phyloP scores from a whole-genome alignment of 1,139 yeast genomes.

The Lodderomyces orthopsilosis region DNA sequence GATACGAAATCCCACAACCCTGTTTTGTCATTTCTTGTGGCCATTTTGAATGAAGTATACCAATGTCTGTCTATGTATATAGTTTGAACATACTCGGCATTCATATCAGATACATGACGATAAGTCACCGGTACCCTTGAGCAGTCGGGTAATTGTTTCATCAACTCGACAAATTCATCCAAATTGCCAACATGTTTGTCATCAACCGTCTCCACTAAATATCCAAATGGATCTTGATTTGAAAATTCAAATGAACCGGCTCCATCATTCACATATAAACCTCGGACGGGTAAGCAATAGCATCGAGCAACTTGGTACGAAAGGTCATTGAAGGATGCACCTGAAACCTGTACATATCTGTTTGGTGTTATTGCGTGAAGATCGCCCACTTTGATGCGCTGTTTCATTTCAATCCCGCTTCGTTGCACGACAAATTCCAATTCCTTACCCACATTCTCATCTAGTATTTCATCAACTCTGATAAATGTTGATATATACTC shows the following conservation, averaged over 20 bases:
- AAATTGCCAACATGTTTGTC: slow-evolving; percentile 70
- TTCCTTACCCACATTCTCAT: slow-evolving; percentile 60
- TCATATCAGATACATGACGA: slow-evolving; percentile 80
- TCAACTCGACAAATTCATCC: slow-evolving; percentile 73
- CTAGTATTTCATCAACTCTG: slow-evolving; percentile 81
- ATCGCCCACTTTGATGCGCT: slow-evolving; percentile 62
- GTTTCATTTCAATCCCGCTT: slow-evolving; percentile 58
- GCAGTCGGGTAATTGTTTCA: slow-evolving; percentile 74
- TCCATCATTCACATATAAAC: slow-evolving; percentile 78
- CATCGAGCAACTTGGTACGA: slow-evolving; percentile 88
- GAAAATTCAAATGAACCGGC: slow-evolving; percentile 74
- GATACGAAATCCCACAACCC: slow-evolving; percentile 86
- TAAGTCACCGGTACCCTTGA: slow-evolving; percentile 68
- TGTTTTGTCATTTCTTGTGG: slow-evolving; percentile 73
- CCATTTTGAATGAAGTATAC: slow-evolving; percentile 69
- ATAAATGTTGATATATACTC: slow-evolving; percentile 66
- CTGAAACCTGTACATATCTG: slow-evolving; percentile 77
- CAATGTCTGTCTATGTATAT: slow-evolving; percentile 82
- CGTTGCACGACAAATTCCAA: slow-evolving; percentile 68
- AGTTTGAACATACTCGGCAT: slow-evolving; percentile 63
- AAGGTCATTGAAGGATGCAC: slow-evolving; percentile 80
- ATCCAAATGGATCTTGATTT: slow-evolving; percentile 54
- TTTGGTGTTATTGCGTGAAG: slow-evolving; percentile 81
- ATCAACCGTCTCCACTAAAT: slow-evolving; percentile 78
- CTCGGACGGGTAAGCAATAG: slow-evolving; percentile 78